Conservation (phyloP, 352 stramenopile genomes). For the Phytophthora tubulina region DNA sequence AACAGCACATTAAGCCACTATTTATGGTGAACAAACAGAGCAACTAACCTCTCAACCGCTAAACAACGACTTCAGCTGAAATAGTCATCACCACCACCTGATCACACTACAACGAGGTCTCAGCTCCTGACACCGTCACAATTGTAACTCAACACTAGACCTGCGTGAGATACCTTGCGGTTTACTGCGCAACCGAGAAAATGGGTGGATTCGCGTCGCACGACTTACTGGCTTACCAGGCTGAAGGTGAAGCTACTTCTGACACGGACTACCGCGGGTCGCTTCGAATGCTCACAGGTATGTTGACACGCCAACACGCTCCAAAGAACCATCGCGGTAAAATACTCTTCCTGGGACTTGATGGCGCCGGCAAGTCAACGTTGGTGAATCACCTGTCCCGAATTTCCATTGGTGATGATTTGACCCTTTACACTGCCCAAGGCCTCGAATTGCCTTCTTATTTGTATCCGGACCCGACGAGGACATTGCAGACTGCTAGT, state of each 20-base stretch:
- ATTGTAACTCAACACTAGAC: no score
- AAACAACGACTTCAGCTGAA: constrained; percentile 20
- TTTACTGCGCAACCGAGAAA: neutral
- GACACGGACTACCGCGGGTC: constrained; percentile 35
- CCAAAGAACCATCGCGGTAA: constrained; percentile 56
- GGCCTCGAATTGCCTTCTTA: constrained; percentile 28
- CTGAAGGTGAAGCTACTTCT: constrained; percentile 14
- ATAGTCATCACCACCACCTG: constrained; percentile 22
- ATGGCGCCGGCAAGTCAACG: constrained; percentile 71
- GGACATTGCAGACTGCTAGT: constrained; percentile 28
- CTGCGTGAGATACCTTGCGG: neutral
- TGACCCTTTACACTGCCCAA: constrained; percentile 15
- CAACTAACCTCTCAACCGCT: constrained; percentile 25
- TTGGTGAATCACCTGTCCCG: constrained; percentile 56
- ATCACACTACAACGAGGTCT: neutral
- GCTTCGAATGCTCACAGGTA: constrained; percentile 28
- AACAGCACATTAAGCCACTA: constrained; percentile 18
- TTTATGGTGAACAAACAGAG: constrained; percentile 18
- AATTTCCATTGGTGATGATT: constrained; percentile 37
- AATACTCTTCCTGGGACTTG: constrained; percentile 61
- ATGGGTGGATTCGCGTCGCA: constrained; percentile 62
- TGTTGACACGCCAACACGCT: constrained; percentile 39
- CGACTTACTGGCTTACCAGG: constrained; percentile 33
- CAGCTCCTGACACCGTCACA: neutral
- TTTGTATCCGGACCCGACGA: constrained; percentile 45